Conservation (phyloP, 768 basidiomycete species). For the Auricularia auricula-judae region DNA sequence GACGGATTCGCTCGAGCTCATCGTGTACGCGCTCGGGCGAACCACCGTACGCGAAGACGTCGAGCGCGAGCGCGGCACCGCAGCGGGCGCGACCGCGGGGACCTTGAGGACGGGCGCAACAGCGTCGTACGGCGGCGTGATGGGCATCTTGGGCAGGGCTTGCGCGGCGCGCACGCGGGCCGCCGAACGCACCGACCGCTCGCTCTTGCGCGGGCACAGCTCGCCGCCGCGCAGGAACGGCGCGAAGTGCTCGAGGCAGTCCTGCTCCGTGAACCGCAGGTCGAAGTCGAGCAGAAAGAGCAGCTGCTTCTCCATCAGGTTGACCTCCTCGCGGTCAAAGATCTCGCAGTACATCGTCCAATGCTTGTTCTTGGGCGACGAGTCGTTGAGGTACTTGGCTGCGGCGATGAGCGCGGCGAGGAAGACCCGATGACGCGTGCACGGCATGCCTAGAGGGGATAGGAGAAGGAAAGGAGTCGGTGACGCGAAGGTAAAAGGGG, state of each 20-base stretch:
- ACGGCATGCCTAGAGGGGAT: slow-evolving; percentile 52
- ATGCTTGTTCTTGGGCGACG: slow-evolving; percentile 90
- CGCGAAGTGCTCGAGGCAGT: slow-evolving; percentile 44
- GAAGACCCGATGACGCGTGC: slow-evolving; percentile 92
- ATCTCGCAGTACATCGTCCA: slow-evolving; percentile 73
- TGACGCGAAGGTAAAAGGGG: neutral
- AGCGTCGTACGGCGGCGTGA: slow-evolving; percentile 30
- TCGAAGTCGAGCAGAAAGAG: slow-evolving; percentile 88
- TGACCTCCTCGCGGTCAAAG: slow-evolving; percentile 73
- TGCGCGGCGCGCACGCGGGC: slow-evolving; percentile 40
- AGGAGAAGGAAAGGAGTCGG: neutral
- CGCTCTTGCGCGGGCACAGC: slow-evolving; percentile 25
- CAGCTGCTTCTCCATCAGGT: slow-evolving; percentile 95
- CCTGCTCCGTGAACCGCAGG: slow-evolving; percentile 78
- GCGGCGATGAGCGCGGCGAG: slow-evolving; percentile 91
- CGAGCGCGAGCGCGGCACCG: slow-evolving; percentile 2
- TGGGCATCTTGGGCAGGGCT: slow-evolving; percentile 33
- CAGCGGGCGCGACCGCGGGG: neutral
- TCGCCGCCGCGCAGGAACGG: slow-evolving; percentile 48
- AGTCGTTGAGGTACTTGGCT: slow-evolving; percentile 95
- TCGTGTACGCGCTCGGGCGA: neutral
- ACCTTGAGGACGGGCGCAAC: slow-evolving; percentile 13
- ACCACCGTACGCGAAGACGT: neutral
- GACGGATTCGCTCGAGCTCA: slow-evolving; percentile 27
- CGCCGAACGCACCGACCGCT: slow-evolving; percentile 21